These are phyloP conservation scores for Backusella psychrophila DNA, from an alignment of 192 early-diverging fungal genomes.

Conservation along the genomic window DNA sequence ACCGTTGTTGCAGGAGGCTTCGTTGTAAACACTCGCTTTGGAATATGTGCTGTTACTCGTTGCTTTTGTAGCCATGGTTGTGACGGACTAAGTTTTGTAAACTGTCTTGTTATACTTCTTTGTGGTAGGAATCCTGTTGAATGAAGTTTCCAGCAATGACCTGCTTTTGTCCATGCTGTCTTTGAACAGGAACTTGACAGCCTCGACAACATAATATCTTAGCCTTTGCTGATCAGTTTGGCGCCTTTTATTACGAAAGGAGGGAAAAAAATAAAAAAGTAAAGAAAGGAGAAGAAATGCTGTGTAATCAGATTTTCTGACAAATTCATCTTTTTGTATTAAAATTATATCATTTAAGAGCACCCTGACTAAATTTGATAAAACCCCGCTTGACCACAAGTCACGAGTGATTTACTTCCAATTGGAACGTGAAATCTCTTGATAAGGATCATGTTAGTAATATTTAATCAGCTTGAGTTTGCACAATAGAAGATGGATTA, in stretches of 20 bases:
- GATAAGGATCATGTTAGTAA: not conserved
- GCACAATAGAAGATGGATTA: too few relatives aligned
- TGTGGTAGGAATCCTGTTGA: not conserved
- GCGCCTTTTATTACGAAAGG: not conserved
- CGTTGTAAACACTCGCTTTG: not conserved
- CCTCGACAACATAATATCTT: not conserved
- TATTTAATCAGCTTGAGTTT: not conserved
- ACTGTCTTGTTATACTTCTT: not conserved
- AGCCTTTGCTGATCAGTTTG: not conserved
- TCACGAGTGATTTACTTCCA: not conserved
- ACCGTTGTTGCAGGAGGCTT: not conserved
- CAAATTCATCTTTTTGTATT: not conserved
- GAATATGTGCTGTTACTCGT: not conserved
- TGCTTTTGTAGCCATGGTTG: not conserved
- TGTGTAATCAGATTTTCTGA: not conserved
- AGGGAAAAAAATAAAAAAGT: not conserved
- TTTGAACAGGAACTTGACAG: not conserved
- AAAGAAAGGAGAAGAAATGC: not conserved
- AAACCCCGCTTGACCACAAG: not conserved
- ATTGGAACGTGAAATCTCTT: not conserved
- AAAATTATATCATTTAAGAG: constrained; percentile 4
- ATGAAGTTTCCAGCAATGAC: constrained; percentile 3
- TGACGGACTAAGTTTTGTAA: not conserved
- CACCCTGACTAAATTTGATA: not conserved
- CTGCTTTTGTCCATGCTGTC: not conserved